Evolutionary conservation across 768 basidiomycete species (phyloP).

Genomic region (Rhizopogon roseolus): DNA sequence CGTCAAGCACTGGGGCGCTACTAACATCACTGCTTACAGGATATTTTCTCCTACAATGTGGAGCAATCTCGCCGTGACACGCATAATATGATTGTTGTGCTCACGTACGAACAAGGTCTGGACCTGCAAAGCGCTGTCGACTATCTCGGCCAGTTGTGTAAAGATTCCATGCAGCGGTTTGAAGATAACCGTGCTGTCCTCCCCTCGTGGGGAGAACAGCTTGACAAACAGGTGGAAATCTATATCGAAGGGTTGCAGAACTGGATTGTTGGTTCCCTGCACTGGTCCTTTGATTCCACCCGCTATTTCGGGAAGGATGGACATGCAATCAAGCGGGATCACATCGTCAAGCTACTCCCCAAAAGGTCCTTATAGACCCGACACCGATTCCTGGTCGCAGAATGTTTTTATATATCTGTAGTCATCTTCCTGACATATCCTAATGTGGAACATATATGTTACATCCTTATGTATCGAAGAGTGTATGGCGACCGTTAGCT

Average conservation of each 20-base stretch:
- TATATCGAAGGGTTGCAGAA: constrained; percentile 64
- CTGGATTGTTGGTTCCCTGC: constrained; percentile 69
- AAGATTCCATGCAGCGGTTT: constrained; percentile 50
- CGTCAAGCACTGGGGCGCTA: background rate
- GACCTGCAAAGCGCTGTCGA: constrained; percentile 60
- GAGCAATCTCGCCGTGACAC: constrained; percentile 61
- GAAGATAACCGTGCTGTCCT: constrained; percentile 39
- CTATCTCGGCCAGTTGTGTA: constrained; percentile 58
- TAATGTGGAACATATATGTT: too few relatives aligned
- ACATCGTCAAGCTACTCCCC: constrained; percentile 49
- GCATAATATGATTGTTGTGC: constrained; percentile 67
- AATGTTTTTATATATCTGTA: too few relatives aligned
- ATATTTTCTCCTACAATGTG: constrained; percentile 72
- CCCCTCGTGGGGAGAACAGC: constrained; percentile 58
- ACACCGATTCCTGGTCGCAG: too few relatives aligned
- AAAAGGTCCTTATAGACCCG: constrained; percentile 21
- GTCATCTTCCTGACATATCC: too few relatives aligned
- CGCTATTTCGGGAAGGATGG: constrained; percentile 66
- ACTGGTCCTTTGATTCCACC: constrained; percentile 69
- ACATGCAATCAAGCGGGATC: constrained; percentile 47
- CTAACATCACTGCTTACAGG: constrained; percentile 31
- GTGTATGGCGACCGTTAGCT: too few relatives aligned
- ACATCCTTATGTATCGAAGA: too few relatives aligned
- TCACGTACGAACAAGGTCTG: constrained; percentile 57
- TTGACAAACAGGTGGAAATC: constrained; percentile 51